phyloP scores from a whole-genome alignment of 257 asterid species.

The Salvia miltiorrhiza region DNA sequence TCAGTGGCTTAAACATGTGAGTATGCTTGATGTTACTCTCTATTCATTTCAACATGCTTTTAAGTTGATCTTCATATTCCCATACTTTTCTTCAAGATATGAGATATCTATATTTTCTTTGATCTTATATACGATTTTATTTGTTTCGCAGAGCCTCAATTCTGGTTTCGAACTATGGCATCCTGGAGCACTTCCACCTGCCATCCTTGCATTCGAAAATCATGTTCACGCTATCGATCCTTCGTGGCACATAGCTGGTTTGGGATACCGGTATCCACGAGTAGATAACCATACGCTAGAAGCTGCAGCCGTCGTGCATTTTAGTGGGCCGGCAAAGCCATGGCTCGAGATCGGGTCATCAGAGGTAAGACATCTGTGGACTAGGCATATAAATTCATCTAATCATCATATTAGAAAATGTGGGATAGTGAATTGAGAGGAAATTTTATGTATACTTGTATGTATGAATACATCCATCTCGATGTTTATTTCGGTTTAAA shows the following conservation, averaged over 20 bases:
- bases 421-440: slow-evolving; percentile 42
- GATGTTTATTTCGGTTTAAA: slow-evolving; percentile 21
- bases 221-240: slow-evolving; percentile 59
- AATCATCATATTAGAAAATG: slow-evolving; percentile 52
- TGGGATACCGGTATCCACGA: slow-evolving; percentile 48
- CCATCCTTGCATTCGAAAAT: slow-evolving; percentile 74
- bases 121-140: not conserved
- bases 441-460: not conserved
- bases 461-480: slow-evolving; percentile 4
- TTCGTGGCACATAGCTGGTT: slow-evolving; percentile 67
- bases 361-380: slow-evolving; percentile 62
- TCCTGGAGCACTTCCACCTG: slow-evolving; percentile 83
- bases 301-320: slow-evolving; percentile 72
- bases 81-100: not conserved
- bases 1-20: slow-evolving; percentile 84
- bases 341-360: slow-evolving; percentile 72
- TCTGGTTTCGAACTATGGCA: slow-evolving; percentile 69
- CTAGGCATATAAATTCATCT: slow-evolving; percentile 61
- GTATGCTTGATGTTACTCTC: slow-evolving; percentile 20
- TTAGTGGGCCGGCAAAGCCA: slow-evolving; percentile 92
- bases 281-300: slow-evolving; percentile 27
- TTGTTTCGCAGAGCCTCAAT: slow-evolving; percentile 49
- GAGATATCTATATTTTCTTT: not conserved
- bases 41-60: not conserved
- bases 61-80: not conserved